A percentile compares a stretch with the other conserved stretches of the same genome.
These are phyloP conservation scores for Hortaea werneckii DNA, from an alignment of 2,329 filamentous ascomycete species.

Conservation along the genomic window DNA sequence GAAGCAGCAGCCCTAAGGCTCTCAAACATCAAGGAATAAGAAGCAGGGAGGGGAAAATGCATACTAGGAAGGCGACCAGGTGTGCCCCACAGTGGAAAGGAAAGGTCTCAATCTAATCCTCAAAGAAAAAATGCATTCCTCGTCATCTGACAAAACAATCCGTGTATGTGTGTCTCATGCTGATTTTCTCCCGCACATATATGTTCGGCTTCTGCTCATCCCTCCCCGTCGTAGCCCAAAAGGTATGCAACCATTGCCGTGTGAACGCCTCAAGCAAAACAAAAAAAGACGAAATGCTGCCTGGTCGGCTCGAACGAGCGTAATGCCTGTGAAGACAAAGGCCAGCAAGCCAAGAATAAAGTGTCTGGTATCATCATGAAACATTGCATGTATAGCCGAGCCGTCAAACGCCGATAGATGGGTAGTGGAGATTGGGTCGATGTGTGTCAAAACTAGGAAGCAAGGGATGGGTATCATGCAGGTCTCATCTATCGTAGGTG, in stretches of 20 bases:
- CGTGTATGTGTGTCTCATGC: background rate
- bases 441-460: slow-evolving; percentile 2
- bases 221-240: background rate
- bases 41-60: background rate
- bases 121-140: background rate
- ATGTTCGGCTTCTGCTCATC: background rate
- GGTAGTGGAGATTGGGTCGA: slow-evolving; percentile 2
- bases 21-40: background rate
- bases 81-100: background rate
- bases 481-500: background rate
- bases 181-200: background rate
- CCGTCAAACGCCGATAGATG: slow-evolving; percentile 5
- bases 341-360: slow-evolving; percentile 1
- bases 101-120: background rate
- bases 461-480: slow-evolving; percentile 4
- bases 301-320: background rate
- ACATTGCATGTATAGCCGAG: slow-evolving; percentile 5
- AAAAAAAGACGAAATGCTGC: background rate
- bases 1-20: background rate
- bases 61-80: no score
- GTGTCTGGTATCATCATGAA: slow-evolving; percentile 8
- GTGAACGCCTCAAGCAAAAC: background rate
- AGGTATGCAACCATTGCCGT: background rate
- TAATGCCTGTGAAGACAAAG: slow-evolving; percentile 1
- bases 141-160: background rate